These are phyloP conservation scores for Botrytis tulipae DNA, from an alignment of 2,329 filamentous ascomycete genomes.

Conservation along the genomic window DNA sequence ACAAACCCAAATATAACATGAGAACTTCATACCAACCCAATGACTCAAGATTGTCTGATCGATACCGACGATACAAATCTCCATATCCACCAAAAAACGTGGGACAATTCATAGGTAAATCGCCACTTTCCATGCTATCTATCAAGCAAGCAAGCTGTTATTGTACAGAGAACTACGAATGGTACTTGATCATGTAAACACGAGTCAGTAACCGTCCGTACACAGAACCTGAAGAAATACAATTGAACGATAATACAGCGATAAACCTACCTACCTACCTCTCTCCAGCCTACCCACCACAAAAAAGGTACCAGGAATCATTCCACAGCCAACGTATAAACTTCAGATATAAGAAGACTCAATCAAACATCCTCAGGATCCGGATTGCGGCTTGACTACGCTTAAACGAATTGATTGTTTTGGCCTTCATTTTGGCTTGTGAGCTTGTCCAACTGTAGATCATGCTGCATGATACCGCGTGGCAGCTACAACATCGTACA, in stretches of 20 bases:
- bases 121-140: conserved; percentile 3
- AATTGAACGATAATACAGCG: neutral
- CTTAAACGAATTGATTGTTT: neutral
- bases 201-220: neutral
- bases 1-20: neutral
- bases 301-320: neutral
- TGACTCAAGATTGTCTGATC: neutral
- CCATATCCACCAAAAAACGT: neutral
- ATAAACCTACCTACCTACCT: neutral
- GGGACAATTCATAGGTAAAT: neutral
- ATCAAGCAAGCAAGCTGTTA: neutral
- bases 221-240: no score
- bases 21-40: neutral
- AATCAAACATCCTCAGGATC: neutral
- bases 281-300: neutral
- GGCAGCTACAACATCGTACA: neutral
- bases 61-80: neutral
- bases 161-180: neutral
- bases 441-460: neutral
- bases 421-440: neutral
- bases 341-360: neutral
- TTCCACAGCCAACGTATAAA: neutral
- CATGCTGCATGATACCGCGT: neutral
- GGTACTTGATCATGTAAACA: neutral
- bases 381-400: neutral